Evolutionary conservation across 2,329 filamentous ascomycete species (phyloP).

Genomic region (Davidsoniella virescens): DNA sequence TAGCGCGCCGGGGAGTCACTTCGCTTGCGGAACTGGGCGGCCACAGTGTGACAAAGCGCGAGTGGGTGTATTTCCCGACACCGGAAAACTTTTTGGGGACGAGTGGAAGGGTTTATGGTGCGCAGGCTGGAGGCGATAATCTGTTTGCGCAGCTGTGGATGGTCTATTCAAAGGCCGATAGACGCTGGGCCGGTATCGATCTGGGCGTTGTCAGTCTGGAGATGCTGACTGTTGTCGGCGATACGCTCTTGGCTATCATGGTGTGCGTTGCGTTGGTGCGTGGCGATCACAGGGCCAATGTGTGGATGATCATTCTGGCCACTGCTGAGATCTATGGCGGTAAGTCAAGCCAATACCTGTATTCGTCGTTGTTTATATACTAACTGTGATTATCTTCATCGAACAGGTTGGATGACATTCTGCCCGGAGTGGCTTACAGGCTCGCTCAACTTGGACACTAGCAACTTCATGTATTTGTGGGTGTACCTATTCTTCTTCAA

Average conservation of each 20-base stretch:
- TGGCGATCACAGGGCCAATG: constrained; percentile 36
- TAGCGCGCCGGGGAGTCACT: constrained; percentile 6
- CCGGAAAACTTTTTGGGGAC: constrained; percentile 36
- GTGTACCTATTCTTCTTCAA: constrained; percentile 55
- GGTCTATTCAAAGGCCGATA: constrained; percentile 50
- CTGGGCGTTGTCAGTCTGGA: constrained; percentile 48
- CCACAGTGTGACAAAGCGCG: constrained; percentile 8
- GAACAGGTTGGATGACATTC: constrained; percentile 52
- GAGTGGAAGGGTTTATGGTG: constrained; percentile 34
- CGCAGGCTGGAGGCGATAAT: constrained; percentile 38
- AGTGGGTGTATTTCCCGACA: constrained; percentile 26
- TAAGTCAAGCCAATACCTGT: constrained; percentile 18
- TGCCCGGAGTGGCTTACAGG: constrained; percentile 51
- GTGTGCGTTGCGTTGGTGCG: constrained; percentile 44
- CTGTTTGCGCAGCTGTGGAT: constrained; percentile 48
- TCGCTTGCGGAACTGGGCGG: constrained; percentile 8
- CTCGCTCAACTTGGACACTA: constrained; percentile 44
- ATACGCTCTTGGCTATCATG: constrained; percentile 41
- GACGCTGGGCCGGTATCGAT: constrained; percentile 47
- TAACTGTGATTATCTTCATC: background rate
- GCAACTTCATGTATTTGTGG: constrained; percentile 54
- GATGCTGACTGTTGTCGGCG: constrained; percentile 47
- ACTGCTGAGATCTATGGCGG: constrained; percentile 51
- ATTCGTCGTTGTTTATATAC: background rate
- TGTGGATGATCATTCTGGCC: constrained; percentile 48